phyloP scores from a whole-genome alignment of 495 filamentous ascomycete genomes.

The Aspergillus bertholletiae region DNA sequence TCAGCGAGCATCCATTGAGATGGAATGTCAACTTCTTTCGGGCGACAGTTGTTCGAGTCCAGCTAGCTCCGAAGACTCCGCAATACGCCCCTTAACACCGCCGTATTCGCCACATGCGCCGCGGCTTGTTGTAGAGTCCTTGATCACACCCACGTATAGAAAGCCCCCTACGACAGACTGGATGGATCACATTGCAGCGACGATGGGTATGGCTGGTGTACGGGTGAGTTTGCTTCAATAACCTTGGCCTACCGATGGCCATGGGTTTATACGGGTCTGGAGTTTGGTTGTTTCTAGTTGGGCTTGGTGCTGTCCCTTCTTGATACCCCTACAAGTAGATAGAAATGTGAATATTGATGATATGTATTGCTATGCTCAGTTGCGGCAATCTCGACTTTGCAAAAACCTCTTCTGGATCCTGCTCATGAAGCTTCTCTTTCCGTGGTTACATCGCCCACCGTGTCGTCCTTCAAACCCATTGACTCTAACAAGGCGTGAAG shows the following conservation, averaged over 20 bases:
- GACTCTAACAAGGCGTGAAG: too few species aligned
- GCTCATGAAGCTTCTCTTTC: too few species aligned
- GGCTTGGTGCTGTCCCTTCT: neutral
- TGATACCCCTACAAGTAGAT: neutral
- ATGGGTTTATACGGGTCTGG: too few species aligned
- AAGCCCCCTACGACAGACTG: constrained; percentile 24
- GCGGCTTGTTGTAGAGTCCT: constrained; percentile 16
- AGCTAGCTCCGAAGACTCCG: neutral
- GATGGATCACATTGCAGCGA: constrained; percentile 27
- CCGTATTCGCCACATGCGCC: constrained; percentile 16
- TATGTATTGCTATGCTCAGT: neutral
- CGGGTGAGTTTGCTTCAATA: constrained; percentile 14
- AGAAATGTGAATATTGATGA: neutral
- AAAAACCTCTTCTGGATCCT: neutral
- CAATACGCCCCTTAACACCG: constrained; percentile 5
- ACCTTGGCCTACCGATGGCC: neutral
- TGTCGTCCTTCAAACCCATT: too few species aligned
- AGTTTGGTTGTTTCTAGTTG: neutral
- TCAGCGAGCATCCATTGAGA: constrained; percentile 16
- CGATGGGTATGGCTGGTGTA: constrained; percentile 27
- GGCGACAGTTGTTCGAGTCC: neutral
- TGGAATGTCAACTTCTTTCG: constrained; percentile 15
- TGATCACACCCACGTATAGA: constrained; percentile 18
- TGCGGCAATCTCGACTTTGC: neutral
- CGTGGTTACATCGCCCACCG: too few species aligned